Evolutionary conservation across 2,329 filamentous ascomycete genomes (phyloP), one percentile per base, ranked within the genome.

Genomic region (Epichloe gansuensis): DNA sequence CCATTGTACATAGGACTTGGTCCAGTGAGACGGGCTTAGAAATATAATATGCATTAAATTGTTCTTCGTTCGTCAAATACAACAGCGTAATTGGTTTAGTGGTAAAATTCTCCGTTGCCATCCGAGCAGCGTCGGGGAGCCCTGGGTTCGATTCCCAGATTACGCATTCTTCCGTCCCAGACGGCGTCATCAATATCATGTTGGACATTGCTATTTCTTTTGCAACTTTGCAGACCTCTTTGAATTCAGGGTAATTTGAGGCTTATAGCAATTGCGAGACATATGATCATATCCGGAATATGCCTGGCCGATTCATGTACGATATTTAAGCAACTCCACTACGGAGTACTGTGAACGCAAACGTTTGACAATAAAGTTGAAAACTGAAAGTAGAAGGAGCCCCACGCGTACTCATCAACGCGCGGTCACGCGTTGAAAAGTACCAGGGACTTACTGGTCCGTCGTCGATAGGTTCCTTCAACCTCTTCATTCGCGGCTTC

Each of bases 21-120:
- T 31, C 8, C 8, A 31, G 9, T 9, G 8, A 9, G 3, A 31
- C 3, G 9, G 8, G 3, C 0, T 23, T 23, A 23, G 23, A 3
- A 4, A 23, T 23, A 23, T 23, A 23, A 23, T 4, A 23, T 23
- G 23, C 23, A 23, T 23, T 23, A 1, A 23, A 4, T 4, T 0
- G 1, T 1, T 23, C 23, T 3, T 3, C 3, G 1, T 3, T 0
- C 9, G 11, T 4, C 1, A 31, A 11, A 0, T 0, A 31, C 9
- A 31, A 4, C 38, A 53, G 63, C 62, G 61, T 65, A 55, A 63
- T 61, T 65, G 62, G 63, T 64, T 64, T 64, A 65, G 62, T 64
- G 63, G 62, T 65, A 64, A 64, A 65, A 65, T 65, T 63, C 62
- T 63, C 61, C 63, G 63, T 65, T 65, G 62, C 63, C 63, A 65